A percentile compares a stretch with the other conserved stretches of the same genome.
Conservation (phyloP, 352 stramenopile genomes). For the Globisporangium spinosum region DNA sequence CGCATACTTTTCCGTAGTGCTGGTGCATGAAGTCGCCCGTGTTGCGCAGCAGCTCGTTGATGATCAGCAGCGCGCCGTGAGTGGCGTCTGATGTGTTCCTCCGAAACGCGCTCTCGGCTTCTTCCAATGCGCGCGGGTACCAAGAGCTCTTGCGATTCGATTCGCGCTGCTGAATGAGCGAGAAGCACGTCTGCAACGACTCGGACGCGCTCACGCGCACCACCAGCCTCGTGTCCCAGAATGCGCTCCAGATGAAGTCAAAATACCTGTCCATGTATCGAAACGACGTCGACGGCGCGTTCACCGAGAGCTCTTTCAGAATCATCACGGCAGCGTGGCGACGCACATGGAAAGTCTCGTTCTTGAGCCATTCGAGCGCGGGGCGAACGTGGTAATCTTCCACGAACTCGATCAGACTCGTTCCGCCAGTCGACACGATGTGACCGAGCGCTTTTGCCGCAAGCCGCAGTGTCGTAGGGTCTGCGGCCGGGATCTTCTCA, state of each 20-base stretch:
- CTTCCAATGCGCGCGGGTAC: constrained; percentile 77
- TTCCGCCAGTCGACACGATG: constrained; percentile 83
- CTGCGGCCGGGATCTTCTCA: constrained; percentile 79
- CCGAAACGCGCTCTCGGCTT: constrained; percentile 71
- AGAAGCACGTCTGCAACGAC: constrained; percentile 82
- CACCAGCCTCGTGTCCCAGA: constrained; percentile 79
- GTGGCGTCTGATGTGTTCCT: constrained; percentile 73
- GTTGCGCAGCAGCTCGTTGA: constrained; percentile 86
- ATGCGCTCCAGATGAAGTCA: constrained; percentile 88
- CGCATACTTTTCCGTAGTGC: constrained; percentile 70
- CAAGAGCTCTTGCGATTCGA: constrained; percentile 81
- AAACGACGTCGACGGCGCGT: constrained; percentile 82
- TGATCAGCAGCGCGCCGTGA: constrained; percentile 77
- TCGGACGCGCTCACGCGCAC: constrained; percentile 79
- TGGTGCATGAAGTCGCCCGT: constrained; percentile 88
- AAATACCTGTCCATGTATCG: constrained; percentile 89
- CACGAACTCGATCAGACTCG: constrained; percentile 86
- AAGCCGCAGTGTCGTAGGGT: constrained; percentile 67
- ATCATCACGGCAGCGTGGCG: constrained; percentile 86
- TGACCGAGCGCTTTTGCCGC: constrained; percentile 81
- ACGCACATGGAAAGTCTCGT: constrained; percentile 87
- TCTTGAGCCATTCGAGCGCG: constrained; percentile 86
- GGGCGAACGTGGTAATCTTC: constrained; percentile 88
- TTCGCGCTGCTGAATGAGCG: constrained; percentile 85
- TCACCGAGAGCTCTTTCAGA: constrained; percentile 82